Evolutionary conservation across 2,329 filamentous ascomycete genomes (phyloP).

Genomic region (Sordariomycetes sp.): DNA sequence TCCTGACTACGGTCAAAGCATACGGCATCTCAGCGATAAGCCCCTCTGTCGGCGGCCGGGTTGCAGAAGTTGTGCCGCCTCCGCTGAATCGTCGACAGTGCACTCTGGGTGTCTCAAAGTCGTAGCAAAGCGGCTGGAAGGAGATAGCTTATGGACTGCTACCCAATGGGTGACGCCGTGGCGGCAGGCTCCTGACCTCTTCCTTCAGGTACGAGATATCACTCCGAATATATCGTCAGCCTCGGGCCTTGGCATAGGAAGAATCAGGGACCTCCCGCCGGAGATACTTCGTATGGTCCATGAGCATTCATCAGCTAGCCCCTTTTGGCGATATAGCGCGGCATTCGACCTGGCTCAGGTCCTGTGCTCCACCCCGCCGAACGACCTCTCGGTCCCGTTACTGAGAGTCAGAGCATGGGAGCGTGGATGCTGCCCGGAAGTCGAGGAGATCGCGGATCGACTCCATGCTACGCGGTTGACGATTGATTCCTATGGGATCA

Average conservation of each 20-base stretch:
- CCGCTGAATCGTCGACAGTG: conserved; percentile 6
- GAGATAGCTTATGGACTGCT: conserved; percentile 6
- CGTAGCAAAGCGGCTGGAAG: neutral
- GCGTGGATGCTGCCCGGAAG: conserved; percentile 4
- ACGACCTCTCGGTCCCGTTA: conserved; percentile 7
- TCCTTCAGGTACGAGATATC: conserved; percentile 4
- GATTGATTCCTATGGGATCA: conserved; percentile 9
- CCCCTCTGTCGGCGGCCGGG: conserved; percentile 6
- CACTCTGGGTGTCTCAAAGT: conserved; percentile 8
- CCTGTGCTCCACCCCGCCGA: neutral
- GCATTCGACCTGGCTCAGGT: neutral
- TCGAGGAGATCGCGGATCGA: neutral
- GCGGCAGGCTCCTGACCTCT: conserved; percentile 7
- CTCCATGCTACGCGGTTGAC: conserved; percentile 8
- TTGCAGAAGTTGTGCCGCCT: conserved; percentile 5
- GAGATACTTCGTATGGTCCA: conserved; percentile 7
- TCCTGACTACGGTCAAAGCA: neutral
- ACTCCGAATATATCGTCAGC: conserved; percentile 2
- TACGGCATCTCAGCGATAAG: neutral
- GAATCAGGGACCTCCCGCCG: conserved; percentile 6
- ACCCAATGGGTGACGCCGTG: conserved; percentile 8
- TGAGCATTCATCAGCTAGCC: conserved; percentile 4
- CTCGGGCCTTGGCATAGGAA: neutral
- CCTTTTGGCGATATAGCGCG: conserved; percentile 6
- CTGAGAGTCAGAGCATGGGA: conserved; percentile 5